phyloP scores from a whole-genome alignment of 345 rosid species.

The Streptanthus diversifolius region DNA sequence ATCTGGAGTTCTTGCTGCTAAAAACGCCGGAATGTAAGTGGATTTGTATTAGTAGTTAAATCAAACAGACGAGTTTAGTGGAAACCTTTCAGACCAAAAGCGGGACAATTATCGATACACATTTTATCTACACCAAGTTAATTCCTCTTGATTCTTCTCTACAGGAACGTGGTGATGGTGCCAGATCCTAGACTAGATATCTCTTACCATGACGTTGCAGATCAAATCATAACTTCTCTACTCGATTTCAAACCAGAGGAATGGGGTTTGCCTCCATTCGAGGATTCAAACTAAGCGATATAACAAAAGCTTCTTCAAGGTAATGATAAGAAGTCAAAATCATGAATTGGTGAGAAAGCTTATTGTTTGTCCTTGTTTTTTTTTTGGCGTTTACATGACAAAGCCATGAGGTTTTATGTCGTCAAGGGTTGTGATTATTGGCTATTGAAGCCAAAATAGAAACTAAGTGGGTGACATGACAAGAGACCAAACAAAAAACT shows the following conservation, averaged over 20 bases:
- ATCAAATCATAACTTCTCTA: constrained; percentile 66
- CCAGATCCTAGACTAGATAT: constrained; percentile 88
- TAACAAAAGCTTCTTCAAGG: constrained; percentile 6
- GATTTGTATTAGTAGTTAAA: constrained; percentile 3
- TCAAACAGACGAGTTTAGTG: background rate
- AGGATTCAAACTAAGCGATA: constrained; percentile 26
- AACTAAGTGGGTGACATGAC: constrained; percentile 22
- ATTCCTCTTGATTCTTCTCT: background rate
- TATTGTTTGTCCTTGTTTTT: constrained; percentile 16
- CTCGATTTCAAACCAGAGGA: constrained; percentile 61
- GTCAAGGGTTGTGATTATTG: constrained; percentile 19
- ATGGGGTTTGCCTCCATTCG: constrained; percentile 83
- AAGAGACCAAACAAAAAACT: constrained; percentile 26
- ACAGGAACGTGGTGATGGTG: constrained; percentile 83
- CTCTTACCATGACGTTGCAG: constrained; percentile 60
- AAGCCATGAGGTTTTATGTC: constrained; percentile 21
- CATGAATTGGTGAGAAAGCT: constrained; percentile 13
- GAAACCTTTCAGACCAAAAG: background rate
- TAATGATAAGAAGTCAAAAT: background rate
- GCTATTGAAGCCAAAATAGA: background rate
- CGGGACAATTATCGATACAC: background rate
- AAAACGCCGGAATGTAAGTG: constrained; percentile 90
- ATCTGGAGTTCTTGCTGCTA: constrained; percentile 87
- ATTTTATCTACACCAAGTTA: background rate
- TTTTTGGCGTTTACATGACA: constrained; percentile 26